Percentiles rank a stretch among this genome's conserved stretches.
Conservation (phyloP, 2,329 filamentous ascomycete species). For the Penicillium paneum region DNA sequence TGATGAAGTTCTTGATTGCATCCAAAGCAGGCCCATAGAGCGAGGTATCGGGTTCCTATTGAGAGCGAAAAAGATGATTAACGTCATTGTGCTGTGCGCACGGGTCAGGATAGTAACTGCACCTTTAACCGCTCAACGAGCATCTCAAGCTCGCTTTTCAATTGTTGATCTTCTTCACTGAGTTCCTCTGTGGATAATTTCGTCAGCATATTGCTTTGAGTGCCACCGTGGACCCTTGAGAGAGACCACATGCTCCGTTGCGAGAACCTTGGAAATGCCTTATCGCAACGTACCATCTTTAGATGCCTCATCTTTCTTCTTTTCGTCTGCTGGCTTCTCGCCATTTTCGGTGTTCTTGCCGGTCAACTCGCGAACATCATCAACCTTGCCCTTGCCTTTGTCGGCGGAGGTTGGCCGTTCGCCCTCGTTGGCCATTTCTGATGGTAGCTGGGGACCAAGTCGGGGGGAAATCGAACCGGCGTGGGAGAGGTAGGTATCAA, state of each 20-base stretch:
- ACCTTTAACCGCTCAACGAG: slow-evolving; percentile 92
- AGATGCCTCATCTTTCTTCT: slow-evolving; percentile 68
- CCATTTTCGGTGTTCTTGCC: slow-evolving; percentile 59
- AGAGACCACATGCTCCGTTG: slow-evolving; percentile 13
- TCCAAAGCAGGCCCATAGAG: slow-evolving; percentile 92
- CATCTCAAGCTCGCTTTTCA: slow-evolving; percentile 98
- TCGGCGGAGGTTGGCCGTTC: slow-evolving; percentile 79
- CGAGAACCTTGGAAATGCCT: neutral
- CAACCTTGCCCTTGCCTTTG: slow-evolving; percentile 95
- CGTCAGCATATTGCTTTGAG: slow-evolving; percentile 31
- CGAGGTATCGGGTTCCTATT: slow-evolving; percentile 75
- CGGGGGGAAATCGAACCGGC: slow-evolving; percentile 12
- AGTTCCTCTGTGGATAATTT: slow-evolving; percentile 71
- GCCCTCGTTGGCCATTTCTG: slow-evolving; percentile 85
- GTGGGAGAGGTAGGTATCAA: slow-evolving; percentile 3
- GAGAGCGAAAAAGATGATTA: slow-evolving; percentile 17
- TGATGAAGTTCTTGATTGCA: slow-evolving; percentile 97
- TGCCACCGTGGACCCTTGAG: slow-evolving; percentile 10
- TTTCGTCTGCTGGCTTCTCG: slow-evolving; percentile 69
- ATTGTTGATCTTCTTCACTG: slow-evolving; percentile 95
- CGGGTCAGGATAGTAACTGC: slow-evolving; percentile 26
- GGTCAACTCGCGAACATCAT: slow-evolving; percentile 61
- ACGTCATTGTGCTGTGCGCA: slow-evolving; percentile 24
- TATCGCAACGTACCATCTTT: slow-evolving; percentile 51
- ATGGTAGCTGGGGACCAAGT: slow-evolving; percentile 33